Evolutionary conservation across 371 early-diverging fungal species (phyloP), one percentile per base, ranked within the genome.

Genomic region (Mucor plumbeus): DNA sequence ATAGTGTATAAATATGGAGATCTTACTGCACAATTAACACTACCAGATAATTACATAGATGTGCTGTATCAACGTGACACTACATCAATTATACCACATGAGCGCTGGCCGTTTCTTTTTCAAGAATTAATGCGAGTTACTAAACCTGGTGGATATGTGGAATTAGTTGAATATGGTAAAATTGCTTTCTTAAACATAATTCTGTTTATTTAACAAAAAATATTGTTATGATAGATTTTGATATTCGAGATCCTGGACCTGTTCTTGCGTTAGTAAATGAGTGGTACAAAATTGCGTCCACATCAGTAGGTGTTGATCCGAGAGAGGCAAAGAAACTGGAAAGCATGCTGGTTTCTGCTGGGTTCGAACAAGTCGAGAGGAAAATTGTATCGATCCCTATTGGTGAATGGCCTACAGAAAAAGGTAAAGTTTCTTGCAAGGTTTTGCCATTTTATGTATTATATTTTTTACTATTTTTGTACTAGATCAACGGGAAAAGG

Each of bases 51-150:
- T 65, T 69, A 73, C 7, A 75, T 88, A 47, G 87, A 88, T 64
- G 77, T 82, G 60, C 80, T 87, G 11, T 83, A 80, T 67, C 88
- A 87, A 69, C 82, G 89, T 8, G 76, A 81, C 31, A 65, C 86
- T n/a, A 50, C 78, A 7, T 64, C 77, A 0, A 81, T 76, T 38
- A 44, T 87, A 39, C 79, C 81, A 10, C 71, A 70, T 34, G 73
- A 77, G 7, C 68, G 80, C 26, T 88, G 86, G 86, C 43, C 67
- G 2, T 57, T 48, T 7, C 67, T 82, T 8, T 19, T 84, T 19
- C 9, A 31, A 8, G 87, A 87, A 65, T 56, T 82, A 1, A 65
- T 72, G n/a, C 64, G 87, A n/a, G 66, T 87, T 10, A 48, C 72
- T 1, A 84, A 82, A 61, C 86, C 87, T 4, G 85, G 85, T 9